Percentiles rank a stretch among this genome's conserved stretches.
Conservation (phyloP, 768 basidiomycete genomes). For the Russula sp. region DNA sequence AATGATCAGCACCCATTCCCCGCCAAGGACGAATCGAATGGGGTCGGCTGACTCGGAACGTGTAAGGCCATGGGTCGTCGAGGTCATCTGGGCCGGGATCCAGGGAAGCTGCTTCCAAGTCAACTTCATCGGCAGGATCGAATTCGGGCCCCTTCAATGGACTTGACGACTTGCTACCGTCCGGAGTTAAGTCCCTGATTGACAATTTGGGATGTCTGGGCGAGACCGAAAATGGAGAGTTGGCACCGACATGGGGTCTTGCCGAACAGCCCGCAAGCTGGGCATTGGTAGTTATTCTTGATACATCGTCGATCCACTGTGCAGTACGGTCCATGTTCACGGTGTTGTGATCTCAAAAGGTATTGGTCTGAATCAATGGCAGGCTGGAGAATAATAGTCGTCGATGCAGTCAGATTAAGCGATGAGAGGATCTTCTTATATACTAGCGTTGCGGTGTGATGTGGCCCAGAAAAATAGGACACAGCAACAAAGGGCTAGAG, state of each 20-base stretch:
- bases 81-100: slow-evolving; percentile 18
- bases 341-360: background rate
- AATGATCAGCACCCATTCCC: background rate
- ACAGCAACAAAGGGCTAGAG: background rate
- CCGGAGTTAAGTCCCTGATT: background rate
- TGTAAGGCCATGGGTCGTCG: slow-evolving; percentile 21
- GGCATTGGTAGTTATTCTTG: background rate
- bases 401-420: background rate
- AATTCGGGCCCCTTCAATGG: background rate
- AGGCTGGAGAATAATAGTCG: background rate
- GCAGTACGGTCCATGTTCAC: slow-evolving; percentile 2
- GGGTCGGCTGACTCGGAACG: slow-evolving; percentile 11
- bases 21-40: background rate
- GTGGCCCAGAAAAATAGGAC: background rate
- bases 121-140: background rate
- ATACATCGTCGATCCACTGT: slow-evolving; percentile 7
- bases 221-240: background rate
- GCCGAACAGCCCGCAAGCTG: background rate
- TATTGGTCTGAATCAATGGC: background rate
- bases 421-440: slow-evolving; percentile 3
- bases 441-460: slow-evolving; percentile 1
- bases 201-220: background rate
- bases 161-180: background rate
- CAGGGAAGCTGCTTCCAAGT: slow-evolving; percentile 1
- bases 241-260: background rate